A percentile compares a stretch with the other conserved stretches of the same genome.
phyloP scores from a whole-genome alignment of 1,284 basidiomycete genomes.

The Clitocybe nebularis region DNA sequence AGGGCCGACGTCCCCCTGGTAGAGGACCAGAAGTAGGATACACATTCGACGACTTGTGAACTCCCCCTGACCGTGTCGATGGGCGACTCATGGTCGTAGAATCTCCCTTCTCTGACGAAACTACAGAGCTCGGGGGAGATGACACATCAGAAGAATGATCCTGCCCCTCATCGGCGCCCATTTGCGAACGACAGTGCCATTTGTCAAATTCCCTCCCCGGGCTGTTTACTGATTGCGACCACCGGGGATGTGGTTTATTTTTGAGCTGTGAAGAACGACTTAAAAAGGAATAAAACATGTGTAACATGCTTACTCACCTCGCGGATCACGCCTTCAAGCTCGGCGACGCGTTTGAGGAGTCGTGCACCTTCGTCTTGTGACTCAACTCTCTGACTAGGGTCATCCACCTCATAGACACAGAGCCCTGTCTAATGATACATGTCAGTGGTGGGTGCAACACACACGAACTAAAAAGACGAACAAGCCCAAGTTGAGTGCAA shows the following conservation, averaged over 20 bases:
- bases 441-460: neutral
- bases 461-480: conserved; percentile 28
- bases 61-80: conserved; percentile 7
- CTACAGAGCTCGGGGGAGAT: conserved; percentile 23
- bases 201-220: conserved; percentile 24
- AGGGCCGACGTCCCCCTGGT: conserved; percentile 11
- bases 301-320: conserved; percentile 42
- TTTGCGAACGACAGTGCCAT: conserved; percentile 24
- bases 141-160: conserved; percentile 23
- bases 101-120: conserved; percentile 27
- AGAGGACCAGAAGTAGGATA: conserved; percentile 19
- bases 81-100: conserved; percentile 10
- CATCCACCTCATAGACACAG: conserved; percentile 83
- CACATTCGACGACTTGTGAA: conserved; percentile 11
- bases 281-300: conserved; percentile 5
- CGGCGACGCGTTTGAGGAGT: conserved; percentile 72
- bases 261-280: conserved; percentile 42
- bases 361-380: conserved; percentile 61
- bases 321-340: conserved; percentile 79
- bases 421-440: conserved; percentile 57
- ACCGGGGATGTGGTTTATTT: conserved; percentile 70
- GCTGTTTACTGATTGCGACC: conserved; percentile 38
- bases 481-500: conserved; percentile 70
- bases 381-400: conserved; percentile 54
- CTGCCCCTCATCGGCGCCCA: conserved; percentile 14